A percentile compares a stretch with the other conserved stretches of the same genome.
phyloP scores from a whole-genome alignment of 2,329 filamentous ascomycete species.

The Eurotiales sp. region DNA sequence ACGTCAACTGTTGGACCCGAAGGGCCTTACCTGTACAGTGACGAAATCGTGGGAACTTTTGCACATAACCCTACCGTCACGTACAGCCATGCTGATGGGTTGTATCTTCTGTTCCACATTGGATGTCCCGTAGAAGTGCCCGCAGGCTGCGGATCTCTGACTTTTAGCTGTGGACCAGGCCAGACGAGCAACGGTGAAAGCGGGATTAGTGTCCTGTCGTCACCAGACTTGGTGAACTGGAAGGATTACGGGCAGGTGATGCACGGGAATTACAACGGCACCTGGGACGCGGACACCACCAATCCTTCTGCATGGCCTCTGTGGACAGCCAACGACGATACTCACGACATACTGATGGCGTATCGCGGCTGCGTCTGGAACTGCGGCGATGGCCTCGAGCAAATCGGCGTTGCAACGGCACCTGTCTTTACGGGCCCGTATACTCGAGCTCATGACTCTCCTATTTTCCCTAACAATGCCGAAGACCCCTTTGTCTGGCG shows the following conservation, averaged over 20 bases:
- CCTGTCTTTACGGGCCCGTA: slow-evolving; percentile 16
- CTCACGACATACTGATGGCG: slow-evolving; percentile 11
- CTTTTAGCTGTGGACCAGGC: slow-evolving; percentile 15
- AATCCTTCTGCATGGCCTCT: slow-evolving; percentile 15
- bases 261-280: slow-evolving; percentile 4
- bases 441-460: slow-evolving; percentile 16
- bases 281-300: slow-evolving; percentile 17
- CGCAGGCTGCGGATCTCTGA: slow-evolving; percentile 16
- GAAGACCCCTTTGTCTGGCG: slow-evolving; percentile 37
- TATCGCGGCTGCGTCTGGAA: slow-evolving; percentile 17
- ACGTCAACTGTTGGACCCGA: slow-evolving; percentile 42
- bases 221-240: slow-evolving; percentile 14
- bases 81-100: slow-evolving; percentile 43
- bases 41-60: slow-evolving; percentile 42
- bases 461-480: slow-evolving; percentile 21
- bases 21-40: slow-evolving; percentile 44
- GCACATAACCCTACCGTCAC: slow-evolving; percentile 47
- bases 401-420: slow-evolving; percentile 17
- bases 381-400: slow-evolving; percentile 13
- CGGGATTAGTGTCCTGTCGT: slow-evolving; percentile 16
- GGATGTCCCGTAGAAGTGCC: slow-evolving; percentile 33
- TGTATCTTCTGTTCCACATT: slow-evolving; percentile 47
- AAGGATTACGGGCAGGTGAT: slow-evolving; percentile 12
- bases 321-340: background rate
- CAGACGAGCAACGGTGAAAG: slow-evolving; percentile 16